Evolutionary conservation across 2,329 filamentous ascomycete genomes (phyloP).

Genomic region (Calycina marina): DNA sequence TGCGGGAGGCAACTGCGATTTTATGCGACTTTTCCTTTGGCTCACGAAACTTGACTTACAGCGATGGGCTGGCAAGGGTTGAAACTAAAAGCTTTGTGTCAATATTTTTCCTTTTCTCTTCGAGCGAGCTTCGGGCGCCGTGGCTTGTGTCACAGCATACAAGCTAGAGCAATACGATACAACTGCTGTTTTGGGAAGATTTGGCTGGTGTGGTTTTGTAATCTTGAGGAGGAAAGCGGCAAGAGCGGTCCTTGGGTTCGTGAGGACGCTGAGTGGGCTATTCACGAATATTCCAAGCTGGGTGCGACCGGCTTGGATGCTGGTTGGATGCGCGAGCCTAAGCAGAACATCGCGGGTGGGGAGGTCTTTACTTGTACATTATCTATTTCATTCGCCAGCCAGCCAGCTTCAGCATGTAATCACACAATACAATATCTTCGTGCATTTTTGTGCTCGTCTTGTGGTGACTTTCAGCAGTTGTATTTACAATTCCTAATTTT

Average conservation of each 20-base stretch:
- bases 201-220: conserved; percentile 22
- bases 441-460: too few species aligned
- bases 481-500: too few species aligned
- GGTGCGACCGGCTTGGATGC: conserved; percentile 13
- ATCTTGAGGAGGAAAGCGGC: conserved; percentile 10
- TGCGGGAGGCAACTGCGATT: conserved; percentile 14
- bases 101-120: conserved; percentile 17
- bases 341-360: conserved; percentile 4
- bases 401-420: conserved; percentile 17
- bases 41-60: conserved; percentile 11
- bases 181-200: conserved; percentile 13
- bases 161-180: too few species aligned
- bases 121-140: conserved; percentile 4
- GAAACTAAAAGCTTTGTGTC: conserved; percentile 21
- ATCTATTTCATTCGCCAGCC: conserved; percentile 19
- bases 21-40: conserved; percentile 17
- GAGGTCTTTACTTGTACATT: conserved; percentile 20
- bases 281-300: conserved; percentile 5
- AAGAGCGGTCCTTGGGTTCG: conserved; percentile 8
- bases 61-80: conserved; percentile 8
- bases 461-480: too few species aligned
- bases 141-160: conserved; percentile 13
- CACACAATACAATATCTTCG: too few species aligned
- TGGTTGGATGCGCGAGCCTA: not conserved
- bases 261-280: conserved; percentile 3